Evolutionary conservation across 768 basidiomycete genomes (phyloP), one percentile per base, ranked within the genome.

Genomic region (Solioccasus polychromus): DNA sequence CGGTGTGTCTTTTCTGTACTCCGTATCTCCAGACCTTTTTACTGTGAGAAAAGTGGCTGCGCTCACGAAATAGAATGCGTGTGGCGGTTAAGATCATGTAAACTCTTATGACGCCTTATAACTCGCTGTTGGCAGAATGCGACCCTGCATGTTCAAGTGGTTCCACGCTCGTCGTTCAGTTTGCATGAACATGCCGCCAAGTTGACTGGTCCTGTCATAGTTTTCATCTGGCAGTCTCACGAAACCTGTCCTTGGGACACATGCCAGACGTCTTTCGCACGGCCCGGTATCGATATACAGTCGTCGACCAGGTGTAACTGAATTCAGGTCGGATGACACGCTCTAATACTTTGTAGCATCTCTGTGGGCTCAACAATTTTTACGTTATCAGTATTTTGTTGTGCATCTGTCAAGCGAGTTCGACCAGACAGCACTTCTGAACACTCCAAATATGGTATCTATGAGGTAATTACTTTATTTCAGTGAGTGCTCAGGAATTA

Each of bases 11-110:
- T 39, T 49, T 10, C 8, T 22, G 8, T 14, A 5, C 4, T 8
- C 31, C 2, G 8, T 17, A n/a, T 14, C 32, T 24, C 9, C n/a
- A 26, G 32, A 25, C 7, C 14, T 5, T 18, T 26, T 56, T 23
- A 50, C 24, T 14, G 14, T 17, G 5, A 2, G 15, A 1, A 39
- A 46, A 57, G 69, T 62, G 22, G 60, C 66, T 1, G 57, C 60
- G 3, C 35, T 62, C 30, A 39, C 45, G 32, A 34, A 36, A 48
- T 58, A 1, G 59, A 59, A 29, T 52, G 58, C 19, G 36, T 68
- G 18, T 70, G 68, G 66, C 52, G 50, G 68, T n/a, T 71, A 44
- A 51, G 35, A 9, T 20, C 18, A 15, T 28, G 1, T 15, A 20
- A 23, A 9, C n/a, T n/a, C n/a, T 6, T 20, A 3, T 3, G 8